Evolutionary conservation across 2,329 filamentous ascomycete genomes (phyloP).

Genomic region (Teratosphaeria nubilosa): DNA sequence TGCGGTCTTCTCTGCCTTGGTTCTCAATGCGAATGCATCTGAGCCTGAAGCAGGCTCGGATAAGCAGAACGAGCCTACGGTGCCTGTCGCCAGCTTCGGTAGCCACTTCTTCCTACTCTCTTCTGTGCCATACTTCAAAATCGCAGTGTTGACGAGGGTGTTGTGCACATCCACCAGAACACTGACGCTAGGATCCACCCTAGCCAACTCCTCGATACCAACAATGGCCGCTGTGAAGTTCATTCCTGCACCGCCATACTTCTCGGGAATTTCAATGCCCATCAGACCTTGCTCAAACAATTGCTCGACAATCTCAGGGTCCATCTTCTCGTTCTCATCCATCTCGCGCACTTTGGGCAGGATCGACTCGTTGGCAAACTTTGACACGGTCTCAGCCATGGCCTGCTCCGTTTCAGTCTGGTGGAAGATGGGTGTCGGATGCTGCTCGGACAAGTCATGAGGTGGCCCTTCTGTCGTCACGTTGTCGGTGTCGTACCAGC

Average conservation of each 20-base stretch:
- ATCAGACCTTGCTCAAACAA: constrained; percentile 96
- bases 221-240: constrained; percentile 96
- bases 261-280: constrained; percentile 94
- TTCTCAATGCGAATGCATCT: constrained; percentile 90
- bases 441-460: constrained; percentile 60
- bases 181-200: constrained; percentile 87
- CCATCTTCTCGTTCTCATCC: constrained; percentile 95
- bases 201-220: constrained; percentile 90
- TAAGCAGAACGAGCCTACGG: constrained; percentile 48
- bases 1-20: constrained; percentile 74
- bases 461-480: constrained; percentile 27
- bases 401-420: constrained; percentile 80
- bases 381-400: constrained; percentile 82
- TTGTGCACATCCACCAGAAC: constrained; percentile 97
- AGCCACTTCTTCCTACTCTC: constrained; percentile 76
- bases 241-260: constrained; percentile 94
- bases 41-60: constrained; percentile 61
- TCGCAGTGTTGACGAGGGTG: constrained; percentile 88
- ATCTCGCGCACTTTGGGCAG: constrained; percentile 89
- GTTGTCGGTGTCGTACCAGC: constrained; percentile 24
- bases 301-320: constrained; percentile 75
- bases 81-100: constrained; percentile 79
- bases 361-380: constrained; percentile 82
- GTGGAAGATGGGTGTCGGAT: constrained; percentile 86
- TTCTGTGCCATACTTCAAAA: constrained; percentile 73